These are phyloP conservation scores for Dictyostelium brefeldianum DNA, from an alignment of 78 protist genomes.

Conservation along the genomic window DNA sequence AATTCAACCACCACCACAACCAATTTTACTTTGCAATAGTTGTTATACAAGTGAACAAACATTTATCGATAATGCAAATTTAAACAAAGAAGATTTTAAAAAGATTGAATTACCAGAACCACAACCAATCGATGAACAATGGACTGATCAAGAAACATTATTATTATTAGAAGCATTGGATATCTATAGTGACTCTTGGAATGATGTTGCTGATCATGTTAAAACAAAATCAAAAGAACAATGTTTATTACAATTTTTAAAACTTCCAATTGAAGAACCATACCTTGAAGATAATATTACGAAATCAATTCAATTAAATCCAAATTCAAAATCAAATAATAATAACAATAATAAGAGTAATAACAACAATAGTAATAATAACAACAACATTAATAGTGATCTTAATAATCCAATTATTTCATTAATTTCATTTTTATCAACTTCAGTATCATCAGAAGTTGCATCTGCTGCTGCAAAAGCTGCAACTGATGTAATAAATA, in stretches of 20 bases:
- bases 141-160: slow-evolving; percentile 90
- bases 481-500: slow-evolving; percentile 23
- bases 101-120: slow-evolving; percentile 34
- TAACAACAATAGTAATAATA: slow-evolving; percentile 34
- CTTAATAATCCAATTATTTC: slow-evolving; percentile 36
- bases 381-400: neutral
- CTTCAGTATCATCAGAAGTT: neutral
- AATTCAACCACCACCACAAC: neutral
- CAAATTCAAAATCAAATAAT: neutral
- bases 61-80: neutral
- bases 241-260: slow-evolving; percentile 84
- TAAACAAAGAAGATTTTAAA: neutral
- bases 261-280: slow-evolving; percentile 87
- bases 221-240: slow-evolving; percentile 86
- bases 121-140: slow-evolving; percentile 12
- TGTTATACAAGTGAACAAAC: slow-evolving; percentile 27
- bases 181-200: slow-evolving; percentile 79
- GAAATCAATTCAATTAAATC: neutral
- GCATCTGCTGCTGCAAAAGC: slow-evolving; percentile 37
- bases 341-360: neutral
- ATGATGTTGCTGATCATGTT: slow-evolving; percentile 78
- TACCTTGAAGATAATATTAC: slow-evolving; percentile 79
- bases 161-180: slow-evolving; percentile 82
- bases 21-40: slow-evolving; percentile 13
- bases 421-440: slow-evolving; percentile 39